Percentiles rank a stretch among this genome's conserved stretches.
Conservation (phyloP, 129 eudicot species). For the Artemisia argyi region DNA sequence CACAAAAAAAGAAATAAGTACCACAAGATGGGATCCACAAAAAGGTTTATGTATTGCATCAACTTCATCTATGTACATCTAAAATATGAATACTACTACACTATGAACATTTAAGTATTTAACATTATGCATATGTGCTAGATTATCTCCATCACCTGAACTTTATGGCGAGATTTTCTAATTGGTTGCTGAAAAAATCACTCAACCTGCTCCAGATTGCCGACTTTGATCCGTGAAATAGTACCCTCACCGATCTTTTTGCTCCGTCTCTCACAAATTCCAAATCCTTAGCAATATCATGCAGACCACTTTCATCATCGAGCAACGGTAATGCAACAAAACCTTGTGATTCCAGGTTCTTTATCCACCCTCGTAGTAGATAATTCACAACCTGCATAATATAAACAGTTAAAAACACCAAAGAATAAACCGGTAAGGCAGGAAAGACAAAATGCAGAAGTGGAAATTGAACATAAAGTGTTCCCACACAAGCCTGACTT, state of each 20-base stretch:
- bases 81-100: conserved; percentile 14
- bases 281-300: conserved; percentile 50
- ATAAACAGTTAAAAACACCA: not conserved
- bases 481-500: too few species aligned
- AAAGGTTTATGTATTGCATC: not conserved
- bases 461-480: too few species aligned
- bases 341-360: conserved; percentile 65
- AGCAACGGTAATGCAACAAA: conserved; percentile 76
- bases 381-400: conserved; percentile 72
- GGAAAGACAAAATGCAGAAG: not conserved
- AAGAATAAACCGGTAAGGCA: not conserved
- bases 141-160: conserved; percentile 26
- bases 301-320: conserved; percentile 41
- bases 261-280: conserved; percentile 70
- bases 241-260: conserved; percentile 58
- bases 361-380: conserved; percentile 92
- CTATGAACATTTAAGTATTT: not conserved
- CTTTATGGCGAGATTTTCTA: conserved; percentile 28
- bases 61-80: conserved; percentile 32
- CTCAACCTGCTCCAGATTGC: conserved; percentile 65
- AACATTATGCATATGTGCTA: conserved; percentile 20
- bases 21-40: too few species aligned
- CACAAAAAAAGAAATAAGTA: too few species aligned
- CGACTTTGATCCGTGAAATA: conserved; percentile 60
- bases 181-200: conserved; percentile 38